A percentile compares a stretch with the other conserved stretches of the same genome.
These are phyloP conservation scores for Plasmodium vivax DNA, from an alignment of 169 alveolate genomes.

Conservation along the genomic window DNA sequence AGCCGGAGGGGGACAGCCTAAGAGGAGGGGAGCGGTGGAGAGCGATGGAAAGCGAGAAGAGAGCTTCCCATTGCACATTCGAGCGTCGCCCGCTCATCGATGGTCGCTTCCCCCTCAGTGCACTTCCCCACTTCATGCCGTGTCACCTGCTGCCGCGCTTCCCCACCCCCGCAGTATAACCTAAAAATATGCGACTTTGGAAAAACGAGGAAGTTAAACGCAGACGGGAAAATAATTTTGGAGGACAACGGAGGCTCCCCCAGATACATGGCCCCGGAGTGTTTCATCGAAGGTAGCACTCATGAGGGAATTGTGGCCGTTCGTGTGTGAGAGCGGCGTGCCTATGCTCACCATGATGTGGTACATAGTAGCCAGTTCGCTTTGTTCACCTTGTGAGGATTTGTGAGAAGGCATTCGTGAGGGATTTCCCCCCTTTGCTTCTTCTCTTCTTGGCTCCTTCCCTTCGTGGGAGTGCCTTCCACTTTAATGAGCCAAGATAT, in stretches of 20 bases:
- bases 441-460: background rate
- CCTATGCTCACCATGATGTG: background rate
- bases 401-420: background rate
- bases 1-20: background rate
- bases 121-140: background rate
- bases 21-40: background rate
- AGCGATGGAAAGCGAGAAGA: background rate
- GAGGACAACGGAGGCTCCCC: constrained; percentile 90
- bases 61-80: background rate
- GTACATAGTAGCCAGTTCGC: background rate
- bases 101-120: background rate
- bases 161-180: constrained; percentile 61
- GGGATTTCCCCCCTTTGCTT: no score
- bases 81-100: background rate
- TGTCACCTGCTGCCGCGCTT: background rate
- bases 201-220: constrained; percentile 81
- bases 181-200: constrained; percentile 88
- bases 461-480: background rate
- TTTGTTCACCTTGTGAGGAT: background rate
- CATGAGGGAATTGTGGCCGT: background rate
- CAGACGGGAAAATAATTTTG: constrained; percentile 76
- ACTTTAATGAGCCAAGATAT: background rate
- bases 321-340: background rate
- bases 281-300: constrained; percentile 80
- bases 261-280: constrained; percentile 90